Conservation (phyloP, 2,329 filamentous ascomycete species). For the Hymenotorrendiella dingleyae region DNA sequence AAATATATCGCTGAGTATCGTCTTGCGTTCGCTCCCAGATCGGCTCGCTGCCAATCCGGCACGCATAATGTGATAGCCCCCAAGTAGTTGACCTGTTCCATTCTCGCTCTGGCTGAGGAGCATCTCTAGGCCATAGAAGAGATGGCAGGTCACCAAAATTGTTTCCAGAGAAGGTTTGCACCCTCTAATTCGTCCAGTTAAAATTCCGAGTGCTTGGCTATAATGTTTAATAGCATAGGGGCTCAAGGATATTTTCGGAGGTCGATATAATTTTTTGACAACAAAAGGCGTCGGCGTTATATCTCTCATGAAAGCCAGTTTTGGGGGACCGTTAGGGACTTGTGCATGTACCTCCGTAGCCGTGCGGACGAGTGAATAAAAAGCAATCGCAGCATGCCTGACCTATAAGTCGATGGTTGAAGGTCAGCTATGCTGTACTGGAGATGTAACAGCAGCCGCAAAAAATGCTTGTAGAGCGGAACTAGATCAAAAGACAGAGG, state of each 20-base stretch:
- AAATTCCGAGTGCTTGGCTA: neutral
- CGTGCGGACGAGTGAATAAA: no score
- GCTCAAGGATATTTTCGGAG: neutral
- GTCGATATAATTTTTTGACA: neutral
- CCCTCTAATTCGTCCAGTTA: neutral
- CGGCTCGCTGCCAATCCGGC: no score
- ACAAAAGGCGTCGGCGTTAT: neutral
- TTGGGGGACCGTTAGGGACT: no score
- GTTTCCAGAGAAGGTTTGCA: neutral
- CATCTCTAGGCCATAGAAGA: constrained; percentile 1
- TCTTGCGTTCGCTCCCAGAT: neutral
- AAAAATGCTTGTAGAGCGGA: neutral
- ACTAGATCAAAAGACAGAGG: no score
- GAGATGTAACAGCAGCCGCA: neutral
- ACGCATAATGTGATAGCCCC: neutral
- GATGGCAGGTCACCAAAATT: neutral
- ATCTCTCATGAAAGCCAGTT: neutral
- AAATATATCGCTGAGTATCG: neutral
- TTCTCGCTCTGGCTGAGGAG: neutral
- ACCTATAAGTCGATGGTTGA: neutral
- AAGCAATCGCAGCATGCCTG: no score
- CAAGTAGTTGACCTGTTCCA: neutral
- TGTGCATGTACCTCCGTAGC: no score
- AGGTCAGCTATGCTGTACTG: neutral
- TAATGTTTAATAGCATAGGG: neutral